Evolutionary conservation across 768 basidiomycete species (phyloP).

Genomic region (Psilocybe sp.): DNA sequence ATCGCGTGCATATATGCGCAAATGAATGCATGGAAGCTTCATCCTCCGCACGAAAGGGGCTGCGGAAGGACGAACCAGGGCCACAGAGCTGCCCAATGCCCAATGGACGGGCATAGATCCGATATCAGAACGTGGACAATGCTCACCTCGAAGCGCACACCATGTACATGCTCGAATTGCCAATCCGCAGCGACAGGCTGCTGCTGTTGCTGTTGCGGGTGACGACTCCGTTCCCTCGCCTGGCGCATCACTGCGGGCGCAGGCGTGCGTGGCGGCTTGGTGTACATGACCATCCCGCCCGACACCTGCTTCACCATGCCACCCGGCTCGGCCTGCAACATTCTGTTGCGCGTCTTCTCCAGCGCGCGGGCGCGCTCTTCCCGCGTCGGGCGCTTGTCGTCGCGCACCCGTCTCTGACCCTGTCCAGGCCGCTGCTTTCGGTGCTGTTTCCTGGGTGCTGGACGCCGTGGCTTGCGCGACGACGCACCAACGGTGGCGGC

Average conservation of each 20-base stretch:
- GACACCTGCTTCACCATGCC: conserved; percentile 24
- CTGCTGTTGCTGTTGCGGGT: neutral
- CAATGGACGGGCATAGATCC: neutral
- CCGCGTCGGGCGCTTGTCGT: no score
- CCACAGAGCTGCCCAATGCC: neutral
- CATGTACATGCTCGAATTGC: conserved; percentile 23
- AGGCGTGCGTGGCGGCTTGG: conserved; percentile 14
- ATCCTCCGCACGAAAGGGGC: no score
- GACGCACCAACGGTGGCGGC: no score
- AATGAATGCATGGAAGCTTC: no score
- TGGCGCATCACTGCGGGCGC: conserved; percentile 5
- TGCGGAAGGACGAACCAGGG: no score
- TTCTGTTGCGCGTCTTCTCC: conserved; percentile 19
- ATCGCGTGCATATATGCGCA: no score
- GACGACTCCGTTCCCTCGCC: conserved; percentile 7
- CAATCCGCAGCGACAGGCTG: conserved; percentile 10
- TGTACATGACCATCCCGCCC: conserved; percentile 25
- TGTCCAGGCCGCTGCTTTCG: no score
- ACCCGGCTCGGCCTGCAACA: conserved; percentile 18
- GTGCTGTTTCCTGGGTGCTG: no score
- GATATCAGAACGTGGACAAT: neutral
- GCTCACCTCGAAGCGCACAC: conserved; percentile 24
- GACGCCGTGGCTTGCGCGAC: no score
- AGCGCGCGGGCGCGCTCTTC: neutral
- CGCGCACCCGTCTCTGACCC: no score